Evolutionary conservation across 2,329 filamentous ascomycete genomes (phyloP).

Genomic region (Rutstroemia sydowiana): DNA sequence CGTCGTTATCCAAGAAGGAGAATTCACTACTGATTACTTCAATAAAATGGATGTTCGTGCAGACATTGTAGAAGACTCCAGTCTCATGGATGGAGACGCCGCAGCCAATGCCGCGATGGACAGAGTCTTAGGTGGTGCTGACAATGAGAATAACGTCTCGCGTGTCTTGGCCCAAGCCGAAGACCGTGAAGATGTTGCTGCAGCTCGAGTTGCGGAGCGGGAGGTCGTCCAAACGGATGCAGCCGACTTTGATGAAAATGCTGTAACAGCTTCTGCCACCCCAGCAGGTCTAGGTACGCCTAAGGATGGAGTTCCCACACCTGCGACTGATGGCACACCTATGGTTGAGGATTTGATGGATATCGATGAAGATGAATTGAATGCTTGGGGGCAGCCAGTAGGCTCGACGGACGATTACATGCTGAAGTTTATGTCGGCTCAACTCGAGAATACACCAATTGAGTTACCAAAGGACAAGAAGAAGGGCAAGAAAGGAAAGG

Average conservation of each 20-base stretch:
- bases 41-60: constrained; percentile 67
- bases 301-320: constrained; percentile 33
- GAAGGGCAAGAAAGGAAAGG: constrained; percentile 44
- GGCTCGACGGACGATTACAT: constrained; percentile 69
- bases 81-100: constrained; percentile 53
- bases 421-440: constrained; percentile 58
- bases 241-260: constrained; percentile 71
- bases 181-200: constrained; percentile 83
- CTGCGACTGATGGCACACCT: constrained; percentile 31
- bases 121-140: constrained; percentile 59
- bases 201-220: constrained; percentile 79
- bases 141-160: constrained; percentile 56
- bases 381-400: constrained; percentile 51
- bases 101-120: constrained; percentile 81
- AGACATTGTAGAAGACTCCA: constrained; percentile 50
- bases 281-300: constrained; percentile 26
- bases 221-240: constrained; percentile 81
- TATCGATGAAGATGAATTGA: constrained; percentile 36
- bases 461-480: constrained; percentile 60
- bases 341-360: constrained; percentile 17
- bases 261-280: constrained; percentile 28
- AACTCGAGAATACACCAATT: constrained; percentile 50
- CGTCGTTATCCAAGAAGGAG: constrained; percentile 95
- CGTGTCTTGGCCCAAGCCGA: constrained; percentile 82
- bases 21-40: constrained; percentile 96